Percentiles rank a stretch among this genome's conserved stretches.
Evolutionary conservation across 768 basidiomycete species (phyloP).

Genomic region (Pleurotus tuoliensis): DNA sequence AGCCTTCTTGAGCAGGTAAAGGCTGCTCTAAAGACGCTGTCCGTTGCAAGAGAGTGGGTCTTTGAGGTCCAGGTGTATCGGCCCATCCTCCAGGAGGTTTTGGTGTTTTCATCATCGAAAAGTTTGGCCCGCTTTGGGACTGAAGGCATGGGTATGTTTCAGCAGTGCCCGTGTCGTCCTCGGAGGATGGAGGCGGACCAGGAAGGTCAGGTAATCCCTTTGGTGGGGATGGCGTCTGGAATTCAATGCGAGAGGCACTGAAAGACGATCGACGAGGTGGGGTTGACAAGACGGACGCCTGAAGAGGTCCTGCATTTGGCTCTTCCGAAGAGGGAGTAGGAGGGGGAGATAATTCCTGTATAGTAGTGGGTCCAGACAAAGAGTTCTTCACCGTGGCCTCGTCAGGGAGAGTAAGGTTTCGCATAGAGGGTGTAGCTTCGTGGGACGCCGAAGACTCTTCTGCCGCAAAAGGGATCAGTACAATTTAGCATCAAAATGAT

Average conservation of each 20-base stretch:
- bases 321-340: conserved; percentile 26
- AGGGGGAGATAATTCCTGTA: conserved; percentile 18
- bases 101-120: conserved; percentile 36
- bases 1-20: background rate
- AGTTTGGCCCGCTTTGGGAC: conserved; percentile 12
- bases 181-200: conserved; percentile 56
- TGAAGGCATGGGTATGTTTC: background rate
- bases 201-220: conserved; percentile 63
- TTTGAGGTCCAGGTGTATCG: conserved; percentile 19
- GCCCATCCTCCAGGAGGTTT: conserved; percentile 41
- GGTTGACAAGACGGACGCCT: conserved; percentile 29
- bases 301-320: background rate
- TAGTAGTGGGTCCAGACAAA: background rate
- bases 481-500: background rate
- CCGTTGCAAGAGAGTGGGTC: background rate
- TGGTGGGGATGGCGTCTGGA: conserved; percentile 63
- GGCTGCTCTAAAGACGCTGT: background rate
- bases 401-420: conserved; percentile 11
- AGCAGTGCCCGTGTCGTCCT: conserved; percentile 35
- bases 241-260: conserved; percentile 40
- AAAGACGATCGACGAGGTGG: conserved; percentile 44
- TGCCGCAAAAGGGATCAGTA: background rate
- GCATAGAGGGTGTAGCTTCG: conserved; percentile 21
- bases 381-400: background rate
- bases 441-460: conserved; percentile 14